Conservation (phyloP, 2,329 filamentous ascomycete species). For the Aspergillus uvarum region DNA sequence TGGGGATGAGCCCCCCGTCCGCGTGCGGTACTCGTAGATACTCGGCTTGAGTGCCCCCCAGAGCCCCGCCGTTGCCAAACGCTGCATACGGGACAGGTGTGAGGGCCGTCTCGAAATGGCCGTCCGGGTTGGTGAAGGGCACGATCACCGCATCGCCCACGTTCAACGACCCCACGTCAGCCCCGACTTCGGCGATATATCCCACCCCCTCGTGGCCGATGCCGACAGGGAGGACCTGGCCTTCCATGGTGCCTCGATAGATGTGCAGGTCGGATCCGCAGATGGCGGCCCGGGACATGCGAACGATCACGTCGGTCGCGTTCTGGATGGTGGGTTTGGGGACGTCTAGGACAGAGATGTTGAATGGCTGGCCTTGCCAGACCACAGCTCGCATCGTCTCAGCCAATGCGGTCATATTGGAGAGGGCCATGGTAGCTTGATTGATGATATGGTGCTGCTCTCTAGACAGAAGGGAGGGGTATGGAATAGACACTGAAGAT, state of each 20-base stretch:
- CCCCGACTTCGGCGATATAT: background rate
- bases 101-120: too few species aligned
- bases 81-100: too few species aligned
- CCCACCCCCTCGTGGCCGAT: constrained; percentile 2
- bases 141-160: constrained; percentile 1
- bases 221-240: background rate
- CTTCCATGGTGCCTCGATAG: background rate
- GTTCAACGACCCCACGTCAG: background rate
- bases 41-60: background rate
- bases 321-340: too few species aligned
- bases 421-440: too few species aligned
- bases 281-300: background rate
- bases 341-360: too few species aligned
- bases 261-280: constrained; percentile 1
- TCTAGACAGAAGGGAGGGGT: too few species aligned
- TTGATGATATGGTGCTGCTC: too few species aligned
- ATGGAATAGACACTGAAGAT: too few species aligned
- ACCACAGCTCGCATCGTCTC: too few species aligned
- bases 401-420: too few species aligned
- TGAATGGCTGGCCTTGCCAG: too few species aligned
- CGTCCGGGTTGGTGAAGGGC: background rate
- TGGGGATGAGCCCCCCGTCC: background rate
- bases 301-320: background rate
- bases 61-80: background rate
- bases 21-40: background rate